phyloP scores from a whole-genome alignment of 108 stramenopile genomes.

The Nitzschia sp. region DNA sequence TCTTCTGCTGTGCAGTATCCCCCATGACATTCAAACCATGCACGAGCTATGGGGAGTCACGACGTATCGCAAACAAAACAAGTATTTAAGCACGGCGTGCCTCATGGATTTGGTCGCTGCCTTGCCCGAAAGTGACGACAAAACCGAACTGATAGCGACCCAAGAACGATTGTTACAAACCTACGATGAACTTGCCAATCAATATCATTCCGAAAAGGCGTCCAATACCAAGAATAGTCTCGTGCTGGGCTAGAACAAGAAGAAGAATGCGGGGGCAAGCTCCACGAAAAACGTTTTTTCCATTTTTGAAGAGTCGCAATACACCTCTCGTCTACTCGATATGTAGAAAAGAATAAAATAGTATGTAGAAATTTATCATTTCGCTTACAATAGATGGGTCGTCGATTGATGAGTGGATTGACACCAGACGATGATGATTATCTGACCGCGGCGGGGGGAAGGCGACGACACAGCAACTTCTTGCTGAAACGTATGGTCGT shows the following conservation, averaged over 20 bases:
- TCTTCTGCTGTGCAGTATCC: constrained; percentile 23
- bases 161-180: constrained; percentile 30
- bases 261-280: not conserved
- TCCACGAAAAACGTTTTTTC: not conserved
- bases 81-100: constrained; percentile 44
- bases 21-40: constrained; percentile 66
- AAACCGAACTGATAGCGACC: constrained; percentile 27
- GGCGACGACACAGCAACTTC: too few relatives aligned
- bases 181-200: constrained; percentile 44
- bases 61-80: constrained; percentile 60
- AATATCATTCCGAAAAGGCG: constrained; percentile 58
- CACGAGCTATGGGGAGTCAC: constrained; percentile 66
- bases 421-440: too few relatives aligned
- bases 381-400: too few relatives aligned
- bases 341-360: not conserved
- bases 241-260: constrained; percentile 38
- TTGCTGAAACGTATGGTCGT: too few relatives aligned
- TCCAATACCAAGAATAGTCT: constrained; percentile 47
- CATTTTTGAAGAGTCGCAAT: constrained; percentile 20
- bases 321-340: constrained; percentile 2
- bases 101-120: constrained; percentile 47
- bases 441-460: too few relatives aligned
- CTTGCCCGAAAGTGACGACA: constrained; percentile 40
- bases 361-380: too few relatives aligned
- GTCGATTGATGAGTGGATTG: too few relatives aligned